phyloP scores from a whole-genome alignment of 805 yeast genomes.

The Dipodascus albidus region DNA sequence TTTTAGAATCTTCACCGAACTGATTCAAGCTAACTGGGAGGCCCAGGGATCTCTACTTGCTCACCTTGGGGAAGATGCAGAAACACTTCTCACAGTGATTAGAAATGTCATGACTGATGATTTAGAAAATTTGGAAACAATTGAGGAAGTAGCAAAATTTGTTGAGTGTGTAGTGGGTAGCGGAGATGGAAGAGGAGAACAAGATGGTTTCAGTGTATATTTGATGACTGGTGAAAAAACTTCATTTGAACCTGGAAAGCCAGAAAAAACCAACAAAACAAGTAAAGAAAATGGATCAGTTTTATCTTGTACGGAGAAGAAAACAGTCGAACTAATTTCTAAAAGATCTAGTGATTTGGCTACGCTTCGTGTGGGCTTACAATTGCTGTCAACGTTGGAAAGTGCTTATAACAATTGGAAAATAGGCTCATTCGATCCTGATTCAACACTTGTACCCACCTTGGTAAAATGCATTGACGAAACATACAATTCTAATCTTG shows the following conservation, averaged over 20 bases:
- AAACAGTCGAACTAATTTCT: neutral
- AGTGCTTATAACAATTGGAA: neutral
- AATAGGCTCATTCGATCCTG: neutral
- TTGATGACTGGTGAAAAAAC: conserved; percentile 1
- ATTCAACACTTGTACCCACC: neutral
- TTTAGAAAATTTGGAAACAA: neutral
- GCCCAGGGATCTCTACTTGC: neutral
- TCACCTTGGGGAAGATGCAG: neutral
- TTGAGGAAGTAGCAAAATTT: neutral
- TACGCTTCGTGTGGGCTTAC: neutral
- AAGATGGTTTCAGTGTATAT: neutral
- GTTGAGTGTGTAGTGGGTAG: neutral
- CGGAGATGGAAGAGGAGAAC: neutral
- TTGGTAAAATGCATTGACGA: conserved; percentile 10
- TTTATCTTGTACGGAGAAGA: conserved; percentile 31
- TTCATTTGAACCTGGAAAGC: neutral
- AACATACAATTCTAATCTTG: neutral
- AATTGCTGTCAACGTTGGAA: neutral
- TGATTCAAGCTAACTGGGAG: neutral
- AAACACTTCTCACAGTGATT: neutral
- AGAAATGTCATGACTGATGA: neutral
- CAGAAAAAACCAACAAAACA: neutral
- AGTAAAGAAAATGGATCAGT: conserved; percentile 19
- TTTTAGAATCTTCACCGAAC: neutral
- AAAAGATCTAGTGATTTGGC: neutral